These are phyloP conservation scores for Melanogaster broomeanus DNA, from an alignment of 768 basidiomycete genomes.

Conservation along the genomic window DNA sequence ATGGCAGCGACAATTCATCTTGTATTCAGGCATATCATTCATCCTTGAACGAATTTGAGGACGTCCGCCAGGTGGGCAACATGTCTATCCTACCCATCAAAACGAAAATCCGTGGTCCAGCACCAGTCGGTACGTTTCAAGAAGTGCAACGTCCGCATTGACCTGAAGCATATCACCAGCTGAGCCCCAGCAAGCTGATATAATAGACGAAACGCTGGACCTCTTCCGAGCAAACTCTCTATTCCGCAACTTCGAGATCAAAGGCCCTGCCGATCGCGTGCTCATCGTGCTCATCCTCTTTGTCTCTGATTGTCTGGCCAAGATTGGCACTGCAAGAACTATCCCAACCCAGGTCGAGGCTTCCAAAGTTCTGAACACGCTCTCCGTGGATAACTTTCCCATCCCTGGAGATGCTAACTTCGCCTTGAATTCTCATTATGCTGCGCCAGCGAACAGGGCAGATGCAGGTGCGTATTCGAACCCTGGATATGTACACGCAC, in stretches of 20 bases:
- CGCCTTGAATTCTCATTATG: slow-evolving; percentile 89
- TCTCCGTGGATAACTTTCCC: slow-evolving; percentile 91
- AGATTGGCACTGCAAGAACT: slow-evolving; percentile 73
- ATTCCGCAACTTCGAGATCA: slow-evolving; percentile 99
- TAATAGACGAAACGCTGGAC: slow-evolving; percentile 94
- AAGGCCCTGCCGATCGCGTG: slow-evolving; percentile 93
- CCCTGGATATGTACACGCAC: neutral
- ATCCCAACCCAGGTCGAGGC: slow-evolving; percentile 82
- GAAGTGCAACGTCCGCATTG: slow-evolving; percentile 6
- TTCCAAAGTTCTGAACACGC: slow-evolving; percentile 82
- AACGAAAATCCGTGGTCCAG: slow-evolving; percentile 90
- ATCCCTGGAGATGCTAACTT: slow-evolving; percentile 97
- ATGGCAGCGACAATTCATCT: neutral
- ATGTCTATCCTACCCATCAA: slow-evolving; percentile 88
- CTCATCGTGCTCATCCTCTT: slow-evolving; percentile 98
- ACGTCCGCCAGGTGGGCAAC: slow-evolving; percentile 86
- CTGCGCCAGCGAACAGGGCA: slow-evolving; percentile 68
- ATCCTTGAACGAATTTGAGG: slow-evolving; percentile 81
- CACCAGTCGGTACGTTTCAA: slow-evolving; percentile 63
- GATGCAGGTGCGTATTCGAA: slow-evolving; percentile 70
- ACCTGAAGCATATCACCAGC: slow-evolving; percentile 45
- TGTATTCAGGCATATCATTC: slow-evolving; percentile 89
- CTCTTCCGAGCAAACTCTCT: slow-evolving; percentile 98
- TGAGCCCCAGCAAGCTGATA: slow-evolving; percentile 78
- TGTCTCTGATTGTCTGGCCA: slow-evolving; percentile 95